These are phyloP conservation scores for Bassia scoparia DNA, from an alignment of 148 eudicot species.

Conservation along the genomic window DNA sequence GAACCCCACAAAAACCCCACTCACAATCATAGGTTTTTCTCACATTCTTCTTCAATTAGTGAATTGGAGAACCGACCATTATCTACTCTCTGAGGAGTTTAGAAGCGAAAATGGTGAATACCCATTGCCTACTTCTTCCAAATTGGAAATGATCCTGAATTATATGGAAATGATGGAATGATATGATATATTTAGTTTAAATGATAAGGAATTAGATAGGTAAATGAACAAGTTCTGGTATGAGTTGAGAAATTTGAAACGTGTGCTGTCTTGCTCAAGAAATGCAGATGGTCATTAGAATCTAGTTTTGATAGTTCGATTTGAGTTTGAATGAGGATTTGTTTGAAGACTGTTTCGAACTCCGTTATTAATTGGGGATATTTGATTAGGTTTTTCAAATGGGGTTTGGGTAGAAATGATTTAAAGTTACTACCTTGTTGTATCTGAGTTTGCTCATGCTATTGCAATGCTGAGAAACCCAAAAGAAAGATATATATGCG, in stretches of 20 bases:
- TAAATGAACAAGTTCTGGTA: not conserved
- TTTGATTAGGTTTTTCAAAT: conserved; percentile 55
- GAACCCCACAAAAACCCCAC: conserved; percentile 7
- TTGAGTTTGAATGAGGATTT: conserved; percentile 52
- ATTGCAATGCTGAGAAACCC: conserved; percentile 30
- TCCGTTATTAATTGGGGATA: conserved; percentile 48
- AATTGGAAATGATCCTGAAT: conserved; percentile 7
- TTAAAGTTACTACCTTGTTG: conserved; percentile 28
- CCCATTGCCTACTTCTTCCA: conserved; percentile 17
- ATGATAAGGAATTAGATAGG: conserved; percentile 12
- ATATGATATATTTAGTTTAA: conserved; percentile 16
- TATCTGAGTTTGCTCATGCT: conserved; percentile 44
- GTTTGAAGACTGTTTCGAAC: conserved; percentile 55
- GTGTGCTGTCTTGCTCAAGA: conserved; percentile 61
- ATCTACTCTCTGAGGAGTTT: conserved; percentile 22
- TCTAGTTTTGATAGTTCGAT: conserved; percentile 39
- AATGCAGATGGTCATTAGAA: conserved; percentile 45
- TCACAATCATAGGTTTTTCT: conserved; percentile 37
- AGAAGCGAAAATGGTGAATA: conserved; percentile 14
- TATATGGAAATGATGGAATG: conserved; percentile 23
- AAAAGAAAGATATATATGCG: conserved; percentile 46
- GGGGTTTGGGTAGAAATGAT: conserved; percentile 43
- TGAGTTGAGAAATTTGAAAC: conserved; percentile 47
- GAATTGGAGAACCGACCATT: conserved; percentile 33
- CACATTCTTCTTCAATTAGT: conserved; percentile 36